Evolutionary conservation across 2,329 filamentous ascomycete genomes (phyloP).

Genomic region (Xylaria sp.): DNA sequence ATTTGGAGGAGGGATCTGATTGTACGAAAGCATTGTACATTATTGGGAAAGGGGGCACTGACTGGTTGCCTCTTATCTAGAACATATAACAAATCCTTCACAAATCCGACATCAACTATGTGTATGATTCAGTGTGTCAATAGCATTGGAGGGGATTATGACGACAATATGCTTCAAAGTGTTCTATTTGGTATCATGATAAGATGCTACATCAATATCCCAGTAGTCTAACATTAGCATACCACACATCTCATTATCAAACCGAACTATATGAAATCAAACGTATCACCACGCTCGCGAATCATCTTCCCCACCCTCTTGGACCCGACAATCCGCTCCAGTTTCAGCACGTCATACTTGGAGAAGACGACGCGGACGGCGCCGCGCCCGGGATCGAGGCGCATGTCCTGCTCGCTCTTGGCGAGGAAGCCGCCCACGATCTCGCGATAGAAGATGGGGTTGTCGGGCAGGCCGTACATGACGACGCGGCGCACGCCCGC

Average conservation of each 20-base stretch:
- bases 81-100: slow-evolving; percentile 15
- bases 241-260: neutral
- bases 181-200: slow-evolving; percentile 19
- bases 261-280: slow-evolving; percentile 81
- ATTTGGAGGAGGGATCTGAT: slow-evolving; percentile 40
- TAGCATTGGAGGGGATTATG: neutral
- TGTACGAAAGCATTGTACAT: slow-evolving; percentile 46
- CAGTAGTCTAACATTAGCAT: neutral
- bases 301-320: slow-evolving; percentile 86
- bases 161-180: neutral
- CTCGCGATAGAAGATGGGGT: slow-evolving; percentile 83
- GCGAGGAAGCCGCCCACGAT: slow-evolving; percentile 74
- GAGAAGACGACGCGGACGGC: slow-evolving; percentile 76
- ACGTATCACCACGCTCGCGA: slow-evolving; percentile 84
- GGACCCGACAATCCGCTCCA: slow-evolving; percentile 88
- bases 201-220: neutral
- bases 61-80: slow-evolving; percentile 7
- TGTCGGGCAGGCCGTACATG: slow-evolving; percentile 91
- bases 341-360: slow-evolving; percentile 86
- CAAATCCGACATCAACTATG: too few relatives aligned
- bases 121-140: too few relatives aligned
- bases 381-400: slow-evolving; percentile 67
- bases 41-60: slow-evolving; percentile 13
- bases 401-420: slow-evolving; percentile 66
- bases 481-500: slow-evolving; percentile 85